Evolutionary conservation across 768 basidiomycete species (phyloP).

Genomic region (Crepidotus variabilis): DNA sequence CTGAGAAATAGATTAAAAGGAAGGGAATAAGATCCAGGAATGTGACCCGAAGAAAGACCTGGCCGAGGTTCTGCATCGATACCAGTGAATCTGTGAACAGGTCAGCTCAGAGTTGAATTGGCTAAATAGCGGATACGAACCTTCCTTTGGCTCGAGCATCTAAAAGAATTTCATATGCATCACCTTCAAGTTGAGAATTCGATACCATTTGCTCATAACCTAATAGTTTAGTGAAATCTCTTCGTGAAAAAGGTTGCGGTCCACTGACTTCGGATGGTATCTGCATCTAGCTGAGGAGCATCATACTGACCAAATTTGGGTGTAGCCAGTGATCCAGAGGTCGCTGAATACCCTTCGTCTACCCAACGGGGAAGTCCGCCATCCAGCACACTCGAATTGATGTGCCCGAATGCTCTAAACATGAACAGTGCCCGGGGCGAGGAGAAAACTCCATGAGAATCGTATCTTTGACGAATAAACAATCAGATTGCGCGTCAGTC

Average conservation of each 20-base stretch:
- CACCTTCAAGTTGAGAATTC: slow-evolving; percentile 54
- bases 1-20: slow-evolving; percentile 78
- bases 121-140: slow-evolving; percentile 32
- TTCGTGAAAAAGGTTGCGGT: background rate
- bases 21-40: slow-evolving; percentile 80
- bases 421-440: slow-evolving; percentile 92
- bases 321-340: slow-evolving; percentile 27
- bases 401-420: slow-evolving; percentile 90
- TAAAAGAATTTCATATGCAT: slow-evolving; percentile 64
- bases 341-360: slow-evolving; percentile 57
- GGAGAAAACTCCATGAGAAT: slow-evolving; percentile 87
- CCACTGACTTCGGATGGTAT: slow-evolving; percentile 48
- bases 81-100: slow-evolving; percentile 64
- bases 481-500: background rate
- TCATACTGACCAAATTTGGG: slow-evolving; percentile 41
- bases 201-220: slow-evolving; percentile 78
- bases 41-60: slow-evolving; percentile 86
- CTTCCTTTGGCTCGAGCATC: slow-evolving; percentile 87
- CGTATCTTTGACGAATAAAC: slow-evolving; percentile 54
- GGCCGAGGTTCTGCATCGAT: slow-evolving; percentile 86
- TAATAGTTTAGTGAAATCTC: slow-evolving; percentile 25
- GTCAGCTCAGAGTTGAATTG: background rate
- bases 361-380: slow-evolving; percentile 90
- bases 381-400: slow-evolving; percentile 81
- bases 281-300: slow-evolving; percentile 46